Evolutionary conservation across 805 yeast genomes (phyloP).

Genomic region (Kuraishia piskuri): DNA sequence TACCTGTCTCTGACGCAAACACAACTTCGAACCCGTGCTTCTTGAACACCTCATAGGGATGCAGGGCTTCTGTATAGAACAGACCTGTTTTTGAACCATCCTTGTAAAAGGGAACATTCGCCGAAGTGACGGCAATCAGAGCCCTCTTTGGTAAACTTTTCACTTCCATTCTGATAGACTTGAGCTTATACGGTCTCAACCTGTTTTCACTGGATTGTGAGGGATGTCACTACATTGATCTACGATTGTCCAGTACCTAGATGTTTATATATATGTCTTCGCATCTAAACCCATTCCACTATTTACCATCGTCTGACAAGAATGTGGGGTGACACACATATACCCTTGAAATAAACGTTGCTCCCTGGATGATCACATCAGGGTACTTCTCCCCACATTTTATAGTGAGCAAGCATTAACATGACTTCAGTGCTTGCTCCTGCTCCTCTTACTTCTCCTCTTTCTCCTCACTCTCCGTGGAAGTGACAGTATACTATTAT

Average conservation of each 20-base stretch:
- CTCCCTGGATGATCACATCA: not conserved
- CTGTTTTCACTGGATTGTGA: too few species aligned
- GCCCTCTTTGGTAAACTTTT: slow-evolving; percentile 20
- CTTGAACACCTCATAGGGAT: slow-evolving; percentile 43
- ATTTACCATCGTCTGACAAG: not conserved
- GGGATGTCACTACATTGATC: not conserved
- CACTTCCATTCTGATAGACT: not conserved
- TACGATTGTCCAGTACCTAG: not conserved
- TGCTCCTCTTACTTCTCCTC: too few species aligned
- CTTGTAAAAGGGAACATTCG: slow-evolving; percentile 38
- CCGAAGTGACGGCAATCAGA: slow-evolving; percentile 34
- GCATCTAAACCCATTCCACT: not conserved
- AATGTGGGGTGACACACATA: not conserved
- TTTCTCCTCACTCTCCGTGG: too few species aligned
- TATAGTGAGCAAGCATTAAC: not conserved
- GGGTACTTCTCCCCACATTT: not conserved
- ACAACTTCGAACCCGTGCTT: slow-evolving; percentile 44
- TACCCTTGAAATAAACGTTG: not conserved
- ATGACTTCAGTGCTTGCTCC: too few species aligned
- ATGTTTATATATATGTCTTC: not conserved
- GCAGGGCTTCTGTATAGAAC: slow-evolving; percentile 48
- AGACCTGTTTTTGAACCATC: slow-evolving; percentile 58
- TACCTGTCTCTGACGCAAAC: slow-evolving; percentile 52
- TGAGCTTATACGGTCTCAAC: too few species aligned
- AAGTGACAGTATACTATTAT: too few species aligned